Base-by-base conservation (phyloP, 768 basidiomycete genomes). In the Wakefieldia striispora region DNA sequence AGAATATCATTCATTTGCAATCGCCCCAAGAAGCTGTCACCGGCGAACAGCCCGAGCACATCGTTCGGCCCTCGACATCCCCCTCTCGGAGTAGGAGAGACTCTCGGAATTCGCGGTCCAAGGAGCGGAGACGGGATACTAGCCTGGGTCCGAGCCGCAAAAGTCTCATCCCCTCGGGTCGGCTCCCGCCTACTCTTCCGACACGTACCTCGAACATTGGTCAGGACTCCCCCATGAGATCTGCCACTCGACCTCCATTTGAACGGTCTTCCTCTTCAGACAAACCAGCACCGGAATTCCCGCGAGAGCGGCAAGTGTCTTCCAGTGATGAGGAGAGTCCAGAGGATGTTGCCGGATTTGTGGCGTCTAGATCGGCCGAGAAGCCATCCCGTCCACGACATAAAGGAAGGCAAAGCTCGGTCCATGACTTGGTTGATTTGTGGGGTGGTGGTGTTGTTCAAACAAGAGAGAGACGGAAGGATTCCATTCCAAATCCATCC, bases 351-450 rank as follows among this genome's bases (percentile, higher is more conserved):
- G 54, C 43, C 14, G 69, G 71, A 14, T 64, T 65, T 40, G 47
- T 29, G 39, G 50, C 56, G 45, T 50, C 61, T 20, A 65, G 54
- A 45, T 41, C 54, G 6, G 59, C 24, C 41, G 47, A 64, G 50
- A 64, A 59, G 43, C 50, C 57, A 27, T 56, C 62, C 16, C 61
- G 61, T 51, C 58, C 66, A 44, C 68, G 65, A 43, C 61, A 68
- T 36, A 75, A 67, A 57, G 73, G 79, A 35, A 71, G 89, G 54
- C 88, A 91, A 71, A 85, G 82, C 59, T 91, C 91, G 12, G 88
- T 91, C 20, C 88, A 93, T 59, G 86, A 92, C 60, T 63, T 91
- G 47, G 86, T 91, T 24, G 86, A 87, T 63, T 65, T 91, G 24
- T 91, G 85, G 75, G 87, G 87, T 36, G 86, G 86, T 7, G 74